Evolutionary conservation across 108 stramenopile species (phyloP), one percentile per base, ranked within the genome.

Genomic region (Pelagomonas calceolata): DNA sequence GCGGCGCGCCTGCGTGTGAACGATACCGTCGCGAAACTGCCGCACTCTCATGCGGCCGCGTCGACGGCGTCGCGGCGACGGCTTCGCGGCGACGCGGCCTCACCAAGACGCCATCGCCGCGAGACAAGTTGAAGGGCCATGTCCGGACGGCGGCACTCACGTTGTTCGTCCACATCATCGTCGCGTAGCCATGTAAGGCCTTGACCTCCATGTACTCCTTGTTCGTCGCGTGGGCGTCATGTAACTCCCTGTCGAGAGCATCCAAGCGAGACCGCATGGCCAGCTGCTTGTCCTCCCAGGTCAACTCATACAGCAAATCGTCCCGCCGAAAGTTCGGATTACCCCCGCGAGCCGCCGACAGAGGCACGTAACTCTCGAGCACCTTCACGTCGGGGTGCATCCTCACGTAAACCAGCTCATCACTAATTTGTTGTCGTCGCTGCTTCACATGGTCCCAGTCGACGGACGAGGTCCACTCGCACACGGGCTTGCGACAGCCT

Each of bases 211-310:
- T 72, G 36, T 36, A 79, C 32, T 70, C 68, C 35, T 39, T 64
- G 30, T 76, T 82, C 44, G 79, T 82, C 31, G 68, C 65, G 44
- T 68, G 78, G 29, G 79, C 80, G 18, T 76, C 72, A 71, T 87
- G 86, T 0, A 86, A 74, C 69, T 87, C 86, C n/a, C 78, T 34
- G 69, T 87, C 86, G 15, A 87, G 46, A 5, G 35, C 75, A 36
- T 76, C 63, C 21, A 87, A 80, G 64, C 80, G 67, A 34, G 79
- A 63, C 65, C 44, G 63, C 18, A 68, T 43, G 65, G 73, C 67
- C 31, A 87, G 64, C 30, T 82, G 66, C 29, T 31, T 63, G n/a
- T 68, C 43, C 77, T 87, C 86, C 32, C 45, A 34, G 15, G 34
- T 69, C 9, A 87, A 66, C 35, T 87, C 86, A n/a, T 84, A 39